Evolutionary conservation across 202 grass and related monocot species (phyloP), one percentile per base, ranked within the genome.

Genomic region (Setaria viridis): DNA sequence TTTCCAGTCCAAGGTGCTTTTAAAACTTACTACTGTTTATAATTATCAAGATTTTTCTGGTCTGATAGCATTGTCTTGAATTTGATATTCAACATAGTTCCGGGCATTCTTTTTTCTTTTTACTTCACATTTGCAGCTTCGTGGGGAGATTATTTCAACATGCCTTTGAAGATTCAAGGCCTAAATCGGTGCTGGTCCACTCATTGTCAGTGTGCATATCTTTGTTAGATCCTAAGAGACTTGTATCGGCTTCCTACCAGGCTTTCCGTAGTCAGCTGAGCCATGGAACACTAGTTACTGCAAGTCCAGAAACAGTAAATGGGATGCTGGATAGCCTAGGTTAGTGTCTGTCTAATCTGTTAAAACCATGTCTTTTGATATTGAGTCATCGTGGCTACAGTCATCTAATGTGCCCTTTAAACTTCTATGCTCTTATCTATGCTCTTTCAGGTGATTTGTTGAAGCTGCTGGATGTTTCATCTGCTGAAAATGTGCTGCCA

Each of bases 121-220:
- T 78, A 17, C 63, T 85, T 82, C 39, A 56, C 42, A 57, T 65
- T 89, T 92, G 81, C 88, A 98, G 95, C 87, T 98, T 95, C 80
- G 95, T 98, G 87, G 90, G 79, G 41, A 95, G 91, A 87, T 74
- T 98, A 79, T 98, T 98, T 89, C 88, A 90, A 78, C 93, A 94
- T 89, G 93, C 91, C 60, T 87, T 95, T 77, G 88, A 98, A 93
- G 89, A 88, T 67, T 92, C 91, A 70, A 95, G 95, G 82, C 95
- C 95, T 73, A 95, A 92, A 88, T 95, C 95, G 34, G 93, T 98
- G 83, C 82, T 98, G 71, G 90, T 98, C 37, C 91, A 98, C 66
- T 93, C 93, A 54, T 65, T 98, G 42, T 94, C 95, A 55, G 93
- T 98, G 45, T 98, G 95, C 84, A 95, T 98, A 92, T 98, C 93